Percentiles rank a stretch among this genome's conserved stretches.
phyloP scores from a whole-genome alignment of 2,329 filamentous ascomycete species.

The Cryoendolithus antarcticus region DNA sequence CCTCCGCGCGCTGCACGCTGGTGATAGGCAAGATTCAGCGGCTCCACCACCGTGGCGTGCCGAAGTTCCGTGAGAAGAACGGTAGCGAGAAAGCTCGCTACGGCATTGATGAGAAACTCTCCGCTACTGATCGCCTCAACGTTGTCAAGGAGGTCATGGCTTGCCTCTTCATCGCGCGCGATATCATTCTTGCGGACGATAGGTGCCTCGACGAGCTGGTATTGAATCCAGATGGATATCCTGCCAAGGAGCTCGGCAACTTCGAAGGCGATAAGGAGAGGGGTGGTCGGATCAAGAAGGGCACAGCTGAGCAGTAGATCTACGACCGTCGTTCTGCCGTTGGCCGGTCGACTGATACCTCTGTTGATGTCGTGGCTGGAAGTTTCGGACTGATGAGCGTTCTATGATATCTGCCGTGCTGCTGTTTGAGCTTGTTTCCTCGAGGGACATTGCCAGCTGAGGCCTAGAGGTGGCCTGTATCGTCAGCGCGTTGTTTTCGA shows the following conservation, averaged over 20 bases:
- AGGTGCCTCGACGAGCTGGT: slow-evolving; percentile 79
- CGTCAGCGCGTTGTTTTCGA: too few species aligned
- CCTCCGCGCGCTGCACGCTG: too few species aligned
- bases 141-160: slow-evolving; percentile 94
- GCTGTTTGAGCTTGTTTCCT: too few species aligned
- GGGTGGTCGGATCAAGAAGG: slow-evolving; percentile 72
- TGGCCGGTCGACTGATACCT: background rate
- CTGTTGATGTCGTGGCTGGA: slow-evolving; percentile 15
- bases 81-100: too few species aligned
- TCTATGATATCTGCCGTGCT: too few species aligned
- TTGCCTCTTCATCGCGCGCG: slow-evolving; percentile 88
- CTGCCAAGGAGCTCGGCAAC: slow-evolving; percentile 70
- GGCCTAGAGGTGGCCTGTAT: too few species aligned
- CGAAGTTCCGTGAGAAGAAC: slow-evolving; percentile 58
- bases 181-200: slow-evolving; percentile 98
- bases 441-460: slow-evolving; percentile 27
- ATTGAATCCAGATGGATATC: slow-evolving; percentile 73
- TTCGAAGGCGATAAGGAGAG: slow-evolving; percentile 94
- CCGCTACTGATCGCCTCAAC: slow-evolving; percentile 26
- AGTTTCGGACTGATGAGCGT: slow-evolving; percentile 31
- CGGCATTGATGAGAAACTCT: too few species aligned
- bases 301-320: slow-evolving; percentile 83
- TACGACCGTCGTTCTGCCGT: slow-evolving; percentile 74
- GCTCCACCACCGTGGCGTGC: slow-evolving; percentile 77
- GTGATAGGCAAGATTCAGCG: too few species aligned